Percentiles rank a stretch among this genome's conserved stretches.
These are phyloP conservation scores for Anthracocystis walkeri DNA, from an alignment of 1,284 basidiomycete species.

Conservation along the genomic window DNA sequence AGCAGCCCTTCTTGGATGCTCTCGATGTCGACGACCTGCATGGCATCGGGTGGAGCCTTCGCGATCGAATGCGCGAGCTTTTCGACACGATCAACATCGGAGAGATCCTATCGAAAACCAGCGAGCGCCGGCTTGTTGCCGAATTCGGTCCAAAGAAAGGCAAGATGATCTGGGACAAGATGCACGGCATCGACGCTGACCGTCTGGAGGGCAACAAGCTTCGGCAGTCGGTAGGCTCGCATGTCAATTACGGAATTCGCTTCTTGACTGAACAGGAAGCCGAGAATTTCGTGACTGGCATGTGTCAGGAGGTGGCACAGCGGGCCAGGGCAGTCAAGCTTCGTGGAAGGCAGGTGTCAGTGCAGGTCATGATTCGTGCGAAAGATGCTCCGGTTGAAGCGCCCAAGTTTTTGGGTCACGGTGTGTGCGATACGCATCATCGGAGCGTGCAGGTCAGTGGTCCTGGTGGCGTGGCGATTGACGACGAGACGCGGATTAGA, in stretches of 20 bases:
- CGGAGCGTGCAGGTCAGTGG: slow-evolving; percentile 76
- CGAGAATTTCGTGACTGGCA: slow-evolving; percentile 71
- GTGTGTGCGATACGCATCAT: slow-evolving; percentile 84
- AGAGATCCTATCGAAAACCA: slow-evolving; percentile 71
- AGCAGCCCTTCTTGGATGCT: slow-evolving; percentile 75
- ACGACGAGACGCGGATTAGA: slow-evolving; percentile 79
- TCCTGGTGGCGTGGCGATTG: slow-evolving; percentile 74
- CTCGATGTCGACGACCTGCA: slow-evolving; percentile 88
- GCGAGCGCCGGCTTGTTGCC: slow-evolving; percentile 69
- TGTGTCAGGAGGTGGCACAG: slow-evolving; percentile 57
- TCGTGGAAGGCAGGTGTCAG: slow-evolving; percentile 80
- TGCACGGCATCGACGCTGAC: slow-evolving; percentile 84
- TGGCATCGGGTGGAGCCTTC: slow-evolving; percentile 79
- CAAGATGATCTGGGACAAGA: slow-evolving; percentile 83
- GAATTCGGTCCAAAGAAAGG: slow-evolving; percentile 85
- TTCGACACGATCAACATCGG: slow-evolving; percentile 80
- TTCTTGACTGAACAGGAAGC: slow-evolving; percentile 86
- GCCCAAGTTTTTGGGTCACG: slow-evolving; percentile 97
- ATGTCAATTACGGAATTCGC: slow-evolving; percentile 83
- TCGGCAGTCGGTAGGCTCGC: slow-evolving; percentile 53
- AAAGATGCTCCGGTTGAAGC: slow-evolving; percentile 87
- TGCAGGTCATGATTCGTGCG: slow-evolving; percentile 85
- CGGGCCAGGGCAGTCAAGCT: slow-evolving; percentile 75
- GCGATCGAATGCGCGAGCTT: slow-evolving; percentile 74
- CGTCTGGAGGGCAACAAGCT: slow-evolving; percentile 75